Conservation (phyloP, 495 filamentous ascomycete species). For the Aspergillus biplanus region DNA sequence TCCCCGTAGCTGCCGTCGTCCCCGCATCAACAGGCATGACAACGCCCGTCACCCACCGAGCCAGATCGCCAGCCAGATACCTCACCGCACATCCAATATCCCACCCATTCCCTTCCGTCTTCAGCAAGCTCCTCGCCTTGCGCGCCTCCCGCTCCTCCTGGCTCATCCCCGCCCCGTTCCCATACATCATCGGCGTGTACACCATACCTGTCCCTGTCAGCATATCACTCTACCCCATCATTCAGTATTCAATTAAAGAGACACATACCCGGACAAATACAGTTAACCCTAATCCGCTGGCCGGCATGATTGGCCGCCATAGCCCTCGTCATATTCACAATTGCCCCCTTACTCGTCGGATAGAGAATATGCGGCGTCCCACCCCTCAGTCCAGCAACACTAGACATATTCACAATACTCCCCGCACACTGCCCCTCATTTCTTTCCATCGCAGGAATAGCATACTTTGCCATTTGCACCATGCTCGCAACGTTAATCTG, state of each 20-base stretch:
- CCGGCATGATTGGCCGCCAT: conserved; percentile 61
- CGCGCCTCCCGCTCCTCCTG: conserved; percentile 50
- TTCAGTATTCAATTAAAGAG: too few relatives aligned
- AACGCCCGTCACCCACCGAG: conserved; percentile 54
- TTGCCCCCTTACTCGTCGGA: conserved; percentile 62
- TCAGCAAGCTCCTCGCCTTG: conserved; percentile 51
- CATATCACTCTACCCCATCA: too few relatives aligned
- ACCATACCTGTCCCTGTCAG: conserved; percentile 40
- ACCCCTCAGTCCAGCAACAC: conserved; percentile 58
- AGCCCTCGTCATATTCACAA: conserved; percentile 61
- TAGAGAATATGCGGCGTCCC: conserved; percentile 63
- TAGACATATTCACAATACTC: conserved; percentile 61
- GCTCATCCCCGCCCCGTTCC: conserved; percentile 49
- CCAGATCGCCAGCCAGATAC: conserved; percentile 50
- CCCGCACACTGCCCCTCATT: conserved; percentile 44
- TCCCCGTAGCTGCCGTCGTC: conserved; percentile 43
- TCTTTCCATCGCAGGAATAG: conserved; percentile 55
- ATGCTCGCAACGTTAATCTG: conserved; percentile 62
- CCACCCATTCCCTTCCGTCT: conserved; percentile 59
- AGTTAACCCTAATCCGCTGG: conserved; percentile 60
- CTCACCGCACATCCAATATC: conserved; percentile 43
- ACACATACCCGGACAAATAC: conserved; percentile 56
- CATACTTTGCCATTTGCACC: conserved; percentile 59
- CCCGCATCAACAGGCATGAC: conserved; percentile 54
- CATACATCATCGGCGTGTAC: conserved; percentile 61